Conservation (phyloP, 31 red algal genomes). For the Porphyra umbilicalis region DNA sequence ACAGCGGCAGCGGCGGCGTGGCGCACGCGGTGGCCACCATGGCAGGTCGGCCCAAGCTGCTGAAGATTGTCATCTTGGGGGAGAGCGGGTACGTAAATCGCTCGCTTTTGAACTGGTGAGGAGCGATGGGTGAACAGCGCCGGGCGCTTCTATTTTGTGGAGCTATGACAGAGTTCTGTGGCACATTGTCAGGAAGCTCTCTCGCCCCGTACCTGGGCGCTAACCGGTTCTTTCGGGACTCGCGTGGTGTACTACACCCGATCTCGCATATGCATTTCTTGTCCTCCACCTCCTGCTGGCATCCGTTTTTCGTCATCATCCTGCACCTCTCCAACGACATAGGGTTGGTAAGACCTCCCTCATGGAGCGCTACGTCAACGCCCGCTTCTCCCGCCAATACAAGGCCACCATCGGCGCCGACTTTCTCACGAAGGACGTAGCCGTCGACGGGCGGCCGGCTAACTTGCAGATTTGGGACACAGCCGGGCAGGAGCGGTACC, state of each 20-base stretch:
- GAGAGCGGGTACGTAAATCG: slow-evolving; percentile 96
- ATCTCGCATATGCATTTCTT: no score
- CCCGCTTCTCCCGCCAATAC: slow-evolving; percentile 92
- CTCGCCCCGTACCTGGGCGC: no score
- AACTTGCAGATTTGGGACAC: slow-evolving; percentile 99
- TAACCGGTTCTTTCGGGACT: no score
- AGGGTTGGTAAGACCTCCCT: slow-evolving; percentile 98
- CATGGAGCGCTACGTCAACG: slow-evolving; percentile 90
- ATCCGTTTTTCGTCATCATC: no score
- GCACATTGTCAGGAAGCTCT: no score
- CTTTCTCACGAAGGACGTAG: slow-evolving; percentile 92
- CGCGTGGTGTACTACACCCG: no score
- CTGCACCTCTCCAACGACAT: no score
- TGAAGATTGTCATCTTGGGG: slow-evolving; percentile 97
- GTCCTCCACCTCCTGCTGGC: no score
- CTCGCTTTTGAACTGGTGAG: no score
- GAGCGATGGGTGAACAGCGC: no score
- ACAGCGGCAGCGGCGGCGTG: not conserved
- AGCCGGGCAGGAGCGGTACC: slow-evolving; percentile 99
- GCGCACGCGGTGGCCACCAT: not conserved
- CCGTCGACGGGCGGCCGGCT: slow-evolving; percentile 62
- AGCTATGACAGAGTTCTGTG: no score
- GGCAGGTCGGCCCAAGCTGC: slow-evolving; percentile 63
- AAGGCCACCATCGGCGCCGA: slow-evolving; percentile 99
- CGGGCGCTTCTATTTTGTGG: no score